Percentiles rank a stretch among this genome's conserved stretches.
phyloP scores from a whole-genome alignment of 106 monocot genomes.

The Dendrobium nobile region DNA sequence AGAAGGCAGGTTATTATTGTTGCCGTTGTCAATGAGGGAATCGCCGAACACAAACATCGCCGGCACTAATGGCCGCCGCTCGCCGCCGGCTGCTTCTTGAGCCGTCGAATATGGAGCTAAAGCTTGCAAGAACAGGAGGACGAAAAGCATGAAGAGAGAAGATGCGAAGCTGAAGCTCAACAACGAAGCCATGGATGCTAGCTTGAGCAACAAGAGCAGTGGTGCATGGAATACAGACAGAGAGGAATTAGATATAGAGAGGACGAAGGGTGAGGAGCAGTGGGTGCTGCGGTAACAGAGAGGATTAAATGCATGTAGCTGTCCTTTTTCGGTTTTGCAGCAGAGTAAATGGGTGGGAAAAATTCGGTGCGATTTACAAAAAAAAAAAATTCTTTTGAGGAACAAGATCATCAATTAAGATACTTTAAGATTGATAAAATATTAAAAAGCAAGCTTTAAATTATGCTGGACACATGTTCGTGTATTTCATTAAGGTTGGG shows the following conservation, averaged over 20 bases:
- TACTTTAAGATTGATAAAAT: no score
- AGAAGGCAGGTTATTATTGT: constrained; percentile 81
- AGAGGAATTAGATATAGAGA: neutral
- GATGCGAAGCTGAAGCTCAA: neutral
- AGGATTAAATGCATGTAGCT: neutral
- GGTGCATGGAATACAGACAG: neutral
- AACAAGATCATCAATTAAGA: no score
- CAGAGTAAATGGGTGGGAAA: neutral
- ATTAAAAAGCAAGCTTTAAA: no score
- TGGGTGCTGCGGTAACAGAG: neutral
- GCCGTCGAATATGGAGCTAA: neutral
- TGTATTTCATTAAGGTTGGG: no score
- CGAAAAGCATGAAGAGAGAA: neutral
- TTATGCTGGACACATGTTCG: no score
- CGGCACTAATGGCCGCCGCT: constrained; percentile 42
- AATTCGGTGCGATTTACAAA: no score
- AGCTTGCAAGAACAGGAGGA: neutral
- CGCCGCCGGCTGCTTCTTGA: neutral
- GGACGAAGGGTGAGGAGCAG: neutral
- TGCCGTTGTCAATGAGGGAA: constrained; percentile 88
- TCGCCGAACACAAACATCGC: constrained; percentile 96
- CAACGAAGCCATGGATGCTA: neutral
- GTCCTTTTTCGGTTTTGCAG: neutral
- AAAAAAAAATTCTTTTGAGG: no score
- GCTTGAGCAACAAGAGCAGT: neutral